Conservation (phyloP, 2,329 filamentous ascomycete species). For the Arthrinium phaeospermum region DNA sequence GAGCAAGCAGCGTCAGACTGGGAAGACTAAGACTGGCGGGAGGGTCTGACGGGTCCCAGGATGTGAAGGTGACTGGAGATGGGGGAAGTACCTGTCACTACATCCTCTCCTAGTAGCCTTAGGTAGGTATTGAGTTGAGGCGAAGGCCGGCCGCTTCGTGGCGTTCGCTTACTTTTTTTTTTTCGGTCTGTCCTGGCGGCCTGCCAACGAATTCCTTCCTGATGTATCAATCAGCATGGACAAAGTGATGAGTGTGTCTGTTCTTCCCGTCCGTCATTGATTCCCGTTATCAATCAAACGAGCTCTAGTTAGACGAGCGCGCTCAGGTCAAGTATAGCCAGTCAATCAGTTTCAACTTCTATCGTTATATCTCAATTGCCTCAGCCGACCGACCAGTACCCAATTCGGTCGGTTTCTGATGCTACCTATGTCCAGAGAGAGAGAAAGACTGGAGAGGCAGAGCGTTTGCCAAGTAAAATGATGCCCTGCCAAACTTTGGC, state of each 20-base stretch:
- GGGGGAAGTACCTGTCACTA: not conserved
- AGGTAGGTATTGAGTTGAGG: not conserved
- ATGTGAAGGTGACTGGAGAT: not conserved
- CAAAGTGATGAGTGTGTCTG: no score
- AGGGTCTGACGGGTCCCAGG: conserved; percentile 16
- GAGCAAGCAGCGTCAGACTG: conserved; percentile 15
- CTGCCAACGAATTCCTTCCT: not conserved
- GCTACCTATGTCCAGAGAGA: not conserved
- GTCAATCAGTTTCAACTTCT: no score
- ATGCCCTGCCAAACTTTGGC: conserved; percentile 9
- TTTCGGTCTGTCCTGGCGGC: not conserved
- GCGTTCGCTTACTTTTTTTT: not conserved
- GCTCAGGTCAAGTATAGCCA: no score
- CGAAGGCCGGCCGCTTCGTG: conserved; percentile 5
- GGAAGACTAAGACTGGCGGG: conserved; percentile 8
- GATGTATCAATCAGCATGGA: not conserved
- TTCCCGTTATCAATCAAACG: no score
- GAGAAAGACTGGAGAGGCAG: no score
- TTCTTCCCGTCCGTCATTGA: no score
- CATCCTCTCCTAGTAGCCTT: not conserved
- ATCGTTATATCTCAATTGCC: no score
- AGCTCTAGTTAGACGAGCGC: no score
- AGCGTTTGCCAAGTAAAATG: conserved; percentile 11
- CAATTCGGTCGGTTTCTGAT: not conserved
- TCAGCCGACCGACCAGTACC: no score